Evolutionary conservation across 164 flowering plant species (phyloP), one percentile per base, ranked within the genome.

Genomic region (Protea cynaroides): DNA sequence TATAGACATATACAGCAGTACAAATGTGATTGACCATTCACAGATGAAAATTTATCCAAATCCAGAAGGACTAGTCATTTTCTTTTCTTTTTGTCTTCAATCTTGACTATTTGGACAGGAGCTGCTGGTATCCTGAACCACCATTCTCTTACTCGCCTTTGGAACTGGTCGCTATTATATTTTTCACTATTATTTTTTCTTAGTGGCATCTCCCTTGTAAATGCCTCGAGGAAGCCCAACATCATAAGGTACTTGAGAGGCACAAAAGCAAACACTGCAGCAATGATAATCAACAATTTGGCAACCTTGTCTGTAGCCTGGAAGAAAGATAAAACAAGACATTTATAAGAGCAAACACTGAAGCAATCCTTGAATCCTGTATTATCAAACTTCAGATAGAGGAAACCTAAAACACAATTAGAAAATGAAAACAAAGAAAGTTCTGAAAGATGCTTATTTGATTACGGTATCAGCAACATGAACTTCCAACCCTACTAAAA

Each of bases 91-190:
- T 59, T 75, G 58, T 83, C 83, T 21, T 82, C 86, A 9, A 64
- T 58, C 74, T 79, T 83, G 19, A 80, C 65, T 47, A 92, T 84
- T 67, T 75, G 81, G 72, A 89, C 90, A 25, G 97, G 96, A 68
- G 94, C 96, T 61, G 94, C 96, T 11, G 97, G 96, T 62, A 92
- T 81, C 55, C 85, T 72, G 44, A 81, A 47, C 97, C 97, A 92
- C 96, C 96, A 92, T 62, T 92, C 97, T 74, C 84, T 82, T 17
- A 78, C 49, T 62, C 94, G 77, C 72, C 97, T 81, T 51, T 78
- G 13, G 75, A 76, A 67, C 74, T 75, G 73, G 51, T 81, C 82
- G 61, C 79, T 86, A 74, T 78, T 77, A 55, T 77, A 81, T 74
- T 74, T 89, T 51, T 81, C 82, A 63, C 79, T 86, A 74, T 78